Conservation (phyloP, 139 green algal species). For the Chlorella sorokiniana region DNA sequence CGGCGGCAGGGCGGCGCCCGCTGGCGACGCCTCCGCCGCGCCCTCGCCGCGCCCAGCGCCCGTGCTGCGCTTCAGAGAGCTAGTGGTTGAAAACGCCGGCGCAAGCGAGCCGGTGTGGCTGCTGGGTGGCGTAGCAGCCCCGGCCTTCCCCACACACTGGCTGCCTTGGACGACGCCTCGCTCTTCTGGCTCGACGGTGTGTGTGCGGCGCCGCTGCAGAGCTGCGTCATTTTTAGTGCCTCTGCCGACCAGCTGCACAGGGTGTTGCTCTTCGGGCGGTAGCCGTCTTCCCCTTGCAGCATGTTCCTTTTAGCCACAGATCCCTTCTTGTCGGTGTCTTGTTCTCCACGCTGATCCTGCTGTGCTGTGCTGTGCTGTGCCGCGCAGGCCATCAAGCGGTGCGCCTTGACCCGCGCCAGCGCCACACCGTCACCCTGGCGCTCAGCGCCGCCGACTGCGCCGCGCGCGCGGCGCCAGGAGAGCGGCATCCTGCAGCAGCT, state of each 20-base stretch:
- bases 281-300: neutral
- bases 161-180: slow-evolving; percentile 14
- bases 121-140: slow-evolving; percentile 24
- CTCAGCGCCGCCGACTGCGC: slow-evolving; percentile 24
- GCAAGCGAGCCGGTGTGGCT: neutral
- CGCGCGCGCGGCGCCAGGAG: slow-evolving; percentile 10
- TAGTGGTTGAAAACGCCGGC: slow-evolving; percentile 14
- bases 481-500: slow-evolving; percentile 34
- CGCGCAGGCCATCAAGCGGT: slow-evolving; percentile 4
- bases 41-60: neutral
- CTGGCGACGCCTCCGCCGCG: neutral
- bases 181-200: slow-evolving; percentile 34
- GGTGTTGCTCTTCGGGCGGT: no score
- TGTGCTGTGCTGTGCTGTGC: neutral
- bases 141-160: slow-evolving; percentile 28
- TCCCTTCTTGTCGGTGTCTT: neutral
- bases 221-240: neutral
- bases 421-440: slow-evolving; percentile 23
- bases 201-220: neutral
- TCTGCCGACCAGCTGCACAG: neutral
- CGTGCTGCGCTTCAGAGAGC: slow-evolving; percentile 7
- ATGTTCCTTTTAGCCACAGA: neutral
- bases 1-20: no score
- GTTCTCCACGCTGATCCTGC: neutral
- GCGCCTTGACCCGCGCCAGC: slow-evolving; percentile 1